These are phyloP conservation scores for Coriolopsis trogii DNA, from an alignment of 1,284 basidiomycete genomes.

Conservation along the genomic window DNA sequence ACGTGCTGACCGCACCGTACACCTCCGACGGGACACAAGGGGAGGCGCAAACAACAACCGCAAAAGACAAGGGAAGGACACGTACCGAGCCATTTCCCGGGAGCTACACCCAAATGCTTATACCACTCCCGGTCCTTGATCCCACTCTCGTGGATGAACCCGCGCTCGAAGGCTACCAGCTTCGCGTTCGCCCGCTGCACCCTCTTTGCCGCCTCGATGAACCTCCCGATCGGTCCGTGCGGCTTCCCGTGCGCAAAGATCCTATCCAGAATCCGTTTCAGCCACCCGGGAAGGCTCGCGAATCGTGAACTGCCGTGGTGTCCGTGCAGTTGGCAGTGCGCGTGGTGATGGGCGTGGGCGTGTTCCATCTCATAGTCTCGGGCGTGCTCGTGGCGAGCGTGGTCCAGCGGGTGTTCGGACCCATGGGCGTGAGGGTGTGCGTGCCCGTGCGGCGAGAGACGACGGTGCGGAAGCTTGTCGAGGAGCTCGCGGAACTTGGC, in stretches of 20 bases:
- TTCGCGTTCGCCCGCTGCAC: slow-evolving; percentile 73
- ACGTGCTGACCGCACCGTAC: not conserved
- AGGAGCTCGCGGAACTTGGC: slow-evolving; percentile 34
- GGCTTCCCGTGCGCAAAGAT: slow-evolving; percentile 18
- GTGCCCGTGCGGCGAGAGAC: not conserved
- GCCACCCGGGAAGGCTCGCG: slow-evolving; percentile 21
- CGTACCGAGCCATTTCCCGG: slow-evolving; percentile 86
- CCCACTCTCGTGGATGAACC: slow-evolving; percentile 83
- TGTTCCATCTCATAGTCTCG: not conserved
- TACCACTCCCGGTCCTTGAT: slow-evolving; percentile 86
- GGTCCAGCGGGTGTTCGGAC: not conserved
- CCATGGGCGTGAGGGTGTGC: not conserved
- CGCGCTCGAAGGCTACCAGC: slow-evolving; percentile 77
- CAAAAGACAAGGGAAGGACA: slow-evolving; percentile 11
- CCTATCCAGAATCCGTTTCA: slow-evolving; percentile 21
- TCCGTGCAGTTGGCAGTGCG: not conserved
- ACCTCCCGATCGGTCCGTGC: slow-evolving; percentile 18
- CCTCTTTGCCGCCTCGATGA: slow-evolving; percentile 64
- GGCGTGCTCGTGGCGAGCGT: not conserved
- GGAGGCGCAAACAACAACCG: slow-evolving; percentile 5
- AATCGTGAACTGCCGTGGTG: slow-evolving; percentile 10
- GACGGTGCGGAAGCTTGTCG: slow-evolving; percentile 32
- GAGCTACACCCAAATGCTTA: slow-evolving; percentile 84
- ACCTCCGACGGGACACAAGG: not conserved
- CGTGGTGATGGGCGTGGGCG: not conserved